Percentiles rank a stretch among this genome's conserved stretches.
Conservation (phyloP, 2,329 filamentous ascomycete species). For the Mollisia scopiformis region DNA sequence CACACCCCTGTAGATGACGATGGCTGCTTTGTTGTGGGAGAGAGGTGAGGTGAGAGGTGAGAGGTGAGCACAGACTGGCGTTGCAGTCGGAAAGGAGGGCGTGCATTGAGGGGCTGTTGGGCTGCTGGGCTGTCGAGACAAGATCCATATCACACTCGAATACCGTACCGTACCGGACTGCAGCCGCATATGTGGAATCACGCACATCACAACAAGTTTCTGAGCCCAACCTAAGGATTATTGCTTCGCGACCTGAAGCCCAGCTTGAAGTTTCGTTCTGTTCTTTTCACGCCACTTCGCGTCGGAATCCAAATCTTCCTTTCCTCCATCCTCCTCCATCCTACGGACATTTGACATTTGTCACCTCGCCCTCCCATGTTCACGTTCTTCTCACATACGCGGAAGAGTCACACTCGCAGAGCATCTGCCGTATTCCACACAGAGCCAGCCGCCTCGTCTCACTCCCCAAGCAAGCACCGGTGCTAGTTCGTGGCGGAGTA, state of each 20-base stretch:
- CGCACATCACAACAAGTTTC: not conserved
- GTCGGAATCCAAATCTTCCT: not conserved
- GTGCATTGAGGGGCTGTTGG: not conserved
- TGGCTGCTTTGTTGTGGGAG: not conserved
- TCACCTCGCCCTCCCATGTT: constrained; percentile 5
- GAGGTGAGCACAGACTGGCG: not conserved
- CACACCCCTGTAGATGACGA: not conserved
- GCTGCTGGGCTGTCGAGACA: not conserved
- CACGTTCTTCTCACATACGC: not conserved
- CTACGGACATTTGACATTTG: not conserved
- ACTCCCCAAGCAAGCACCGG: not conserved
- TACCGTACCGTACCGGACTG: too few relatives aligned
- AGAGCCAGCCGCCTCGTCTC: not conserved
- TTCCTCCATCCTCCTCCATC: not conserved
- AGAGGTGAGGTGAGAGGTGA: too few relatives aligned
- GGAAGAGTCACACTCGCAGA: not conserved
- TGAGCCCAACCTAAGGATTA: not conserved
- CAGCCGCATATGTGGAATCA: constrained; percentile 2
- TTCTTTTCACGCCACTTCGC: too few relatives aligned
- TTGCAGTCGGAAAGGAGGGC: not conserved
- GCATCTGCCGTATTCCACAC: constrained; percentile 1
- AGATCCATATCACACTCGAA: not conserved
- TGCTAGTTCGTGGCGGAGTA: constrained; percentile 8
- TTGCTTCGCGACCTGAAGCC: not conserved
- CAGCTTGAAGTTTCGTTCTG: too few relatives aligned